Evolutionary conservation across 2,329 filamentous ascomycete genomes (phyloP).

Genomic region (Ophiosphaerella narmari): DNA sequence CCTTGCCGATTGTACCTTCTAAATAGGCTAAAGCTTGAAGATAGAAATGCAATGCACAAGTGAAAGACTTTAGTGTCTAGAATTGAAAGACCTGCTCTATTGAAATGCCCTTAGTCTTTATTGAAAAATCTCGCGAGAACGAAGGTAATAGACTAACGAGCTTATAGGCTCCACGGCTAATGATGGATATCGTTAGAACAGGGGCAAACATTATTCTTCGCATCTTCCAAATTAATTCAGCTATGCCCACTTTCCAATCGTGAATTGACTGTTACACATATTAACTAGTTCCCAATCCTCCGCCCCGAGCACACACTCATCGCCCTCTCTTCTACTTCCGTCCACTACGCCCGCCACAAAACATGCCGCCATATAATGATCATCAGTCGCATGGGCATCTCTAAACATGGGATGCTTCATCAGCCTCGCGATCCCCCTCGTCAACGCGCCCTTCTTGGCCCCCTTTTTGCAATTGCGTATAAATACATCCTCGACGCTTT

Average conservation of each 20-base stretch:
- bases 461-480: slow-evolving; percentile 55
- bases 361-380: slow-evolving; percentile 69
- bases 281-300: slow-evolving; percentile 42
- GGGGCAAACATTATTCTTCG: no score
- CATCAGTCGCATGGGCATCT: slow-evolving; percentile 71
- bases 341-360: slow-evolving; percentile 62
- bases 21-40: slow-evolving; percentile 25
- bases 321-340: slow-evolving; percentile 21
- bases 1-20: slow-evolving; percentile 58
- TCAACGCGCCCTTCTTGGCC: slow-evolving; percentile 50
- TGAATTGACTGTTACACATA: slow-evolving; percentile 43
- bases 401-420: slow-evolving; percentile 71
- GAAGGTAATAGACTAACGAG: no score
- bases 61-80: no score
- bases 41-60: no score
- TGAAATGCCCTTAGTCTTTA: no score
- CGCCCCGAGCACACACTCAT: slow-evolving; percentile 33
- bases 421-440: slow-evolving; percentile 61
- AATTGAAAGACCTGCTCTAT: no score
- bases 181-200: no score
- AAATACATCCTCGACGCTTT: slow-evolving; percentile 66
- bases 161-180: no score
- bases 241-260: slow-evolving; percentile 30
- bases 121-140: no score
- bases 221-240: not conserved